Evolutionary conservation across 2,329 filamentous ascomycete species (phyloP), one percentile per base, ranked within the genome.

Genomic region (Exutisphaerella laricina): DNA sequence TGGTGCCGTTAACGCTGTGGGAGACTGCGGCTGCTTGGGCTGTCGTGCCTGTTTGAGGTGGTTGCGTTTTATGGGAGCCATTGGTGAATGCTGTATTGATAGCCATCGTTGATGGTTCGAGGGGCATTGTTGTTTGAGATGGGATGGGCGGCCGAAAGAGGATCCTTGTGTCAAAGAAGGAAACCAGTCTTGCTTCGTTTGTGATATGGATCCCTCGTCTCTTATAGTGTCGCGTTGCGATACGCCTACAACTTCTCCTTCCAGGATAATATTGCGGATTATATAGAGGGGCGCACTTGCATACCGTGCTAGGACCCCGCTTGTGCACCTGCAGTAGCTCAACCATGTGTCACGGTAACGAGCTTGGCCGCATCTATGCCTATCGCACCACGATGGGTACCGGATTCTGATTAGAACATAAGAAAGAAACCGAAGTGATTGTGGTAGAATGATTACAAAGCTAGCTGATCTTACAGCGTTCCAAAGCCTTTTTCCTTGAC

Each of bases 41-140:
- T 26, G 41, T 50, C 32, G 41, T 50, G 20, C 47, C 41, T 20
- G 13, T 12, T 39, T 44, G 50, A 0, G 41, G 13, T 13, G 33
- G 41, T 3, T 22, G 12, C 23, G 23, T n/a, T 16, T 14, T 35
- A 8, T 4, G 18, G 20, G 10, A 5, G 33, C 17, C n/a, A 23
- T 35, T 22, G 29, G 3, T 34, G 10, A n/a, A 23, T n/a, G 28
- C 9, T 10, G 13, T 38, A 9, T 37, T 35, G 3, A 21, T 20
- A 22, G 12, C 30, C 23, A 20, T 29, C 31, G 13, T 34, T 34
- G 4, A 14, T n/a, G 5, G 31, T 3, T 35, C 31, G 31, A 5
- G 12, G 12, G 31, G 23, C 39, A 36, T 36, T 16, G 10, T 42
- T 9, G 30, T 21, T n/a, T 13, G n/a, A n/a, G n/a, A n/a, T n/a